phyloP scores from a whole-genome alignment of 345 rosid genomes.

The Cardamine occulta region DNA sequence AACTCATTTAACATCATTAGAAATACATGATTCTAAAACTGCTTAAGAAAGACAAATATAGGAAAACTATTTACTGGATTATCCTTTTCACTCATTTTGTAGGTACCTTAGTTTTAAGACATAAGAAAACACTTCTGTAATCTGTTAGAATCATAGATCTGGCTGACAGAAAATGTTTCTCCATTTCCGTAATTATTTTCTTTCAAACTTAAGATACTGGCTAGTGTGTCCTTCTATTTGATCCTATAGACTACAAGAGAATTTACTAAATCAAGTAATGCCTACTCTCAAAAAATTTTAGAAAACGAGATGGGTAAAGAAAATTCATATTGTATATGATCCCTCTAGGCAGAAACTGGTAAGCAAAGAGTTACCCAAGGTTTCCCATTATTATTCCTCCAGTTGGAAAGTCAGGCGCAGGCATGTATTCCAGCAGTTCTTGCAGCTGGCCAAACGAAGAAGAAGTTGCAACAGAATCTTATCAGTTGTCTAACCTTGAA shows the following conservation, averaged over 20 bases:
- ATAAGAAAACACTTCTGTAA: slow-evolving; percentile 9
- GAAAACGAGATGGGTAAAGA: neutral
- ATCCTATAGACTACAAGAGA: neutral
- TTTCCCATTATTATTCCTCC: slow-evolving; percentile 98
- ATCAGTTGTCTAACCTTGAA: slow-evolving; percentile 25
- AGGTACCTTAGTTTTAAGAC: neutral
- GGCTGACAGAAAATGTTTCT: neutral
- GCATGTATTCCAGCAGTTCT: slow-evolving; percentile 98
- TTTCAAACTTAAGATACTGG: neutral
- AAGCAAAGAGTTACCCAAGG: slow-evolving; percentile 65
- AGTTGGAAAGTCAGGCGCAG: slow-evolving; percentile 98
- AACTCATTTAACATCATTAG: neutral
- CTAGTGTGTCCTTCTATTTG: neutral
- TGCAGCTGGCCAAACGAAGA: slow-evolving; percentile 65
- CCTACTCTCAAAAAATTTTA: neutral
- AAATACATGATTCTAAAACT: neutral
- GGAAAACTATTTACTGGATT: neutral
- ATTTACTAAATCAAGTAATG: slow-evolving; percentile 6
- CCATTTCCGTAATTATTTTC: neutral
- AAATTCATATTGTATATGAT: neutral
- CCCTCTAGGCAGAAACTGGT: slow-evolving; percentile 8
- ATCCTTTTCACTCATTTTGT: slow-evolving; percentile 3
- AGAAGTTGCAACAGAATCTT: slow-evolving; percentile 28
- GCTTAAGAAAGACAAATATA: neutral
- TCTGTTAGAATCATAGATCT: slow-evolving; percentile 7